These are phyloP conservation scores for Penicillium robsamsonii DNA, from an alignment of 495 filamentous ascomycete genomes.

Conservation along the genomic window DNA sequence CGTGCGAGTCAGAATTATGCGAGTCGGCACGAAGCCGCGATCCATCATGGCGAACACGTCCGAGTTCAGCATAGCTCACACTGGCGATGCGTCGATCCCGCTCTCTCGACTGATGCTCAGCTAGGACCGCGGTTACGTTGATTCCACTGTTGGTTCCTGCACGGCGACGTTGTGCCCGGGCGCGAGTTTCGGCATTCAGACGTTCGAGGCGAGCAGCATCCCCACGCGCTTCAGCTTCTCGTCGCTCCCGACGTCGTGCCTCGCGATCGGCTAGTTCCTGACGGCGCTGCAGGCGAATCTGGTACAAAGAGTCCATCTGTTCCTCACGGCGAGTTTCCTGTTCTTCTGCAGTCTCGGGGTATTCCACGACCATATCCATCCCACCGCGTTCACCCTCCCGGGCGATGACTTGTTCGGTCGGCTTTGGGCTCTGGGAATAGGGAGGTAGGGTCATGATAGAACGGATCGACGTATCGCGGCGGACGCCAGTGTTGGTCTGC, in stretches of 20 bases:
- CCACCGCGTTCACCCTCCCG: constrained; percentile 89
- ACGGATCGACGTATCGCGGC: constrained; percentile 81
- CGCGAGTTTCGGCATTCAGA: constrained; percentile 46
- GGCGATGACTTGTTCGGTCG: constrained; percentile 80
- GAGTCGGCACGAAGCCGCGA: constrained; percentile 80
- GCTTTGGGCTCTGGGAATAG: constrained; percentile 67
- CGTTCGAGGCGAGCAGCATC: constrained; percentile 63
- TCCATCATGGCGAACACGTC: constrained; percentile 85
- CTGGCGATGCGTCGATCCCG: constrained; percentile 75
- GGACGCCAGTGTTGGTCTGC: constrained; percentile 49
- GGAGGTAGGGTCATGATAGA: constrained; percentile 89
- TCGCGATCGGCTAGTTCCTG: constrained; percentile 75
- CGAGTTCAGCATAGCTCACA: constrained; percentile 83
- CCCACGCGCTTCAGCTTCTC: constrained; percentile 67
- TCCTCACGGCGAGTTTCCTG: constrained; percentile 81
- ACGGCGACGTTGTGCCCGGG: constrained; percentile 19
- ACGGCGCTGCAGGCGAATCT: constrained; percentile 78
- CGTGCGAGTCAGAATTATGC: constrained; percentile 71
- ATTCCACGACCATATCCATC: constrained; percentile 89
- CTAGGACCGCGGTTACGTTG: constrained; percentile 41
- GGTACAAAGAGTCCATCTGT: constrained; percentile 90
- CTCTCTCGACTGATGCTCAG: constrained; percentile 64
- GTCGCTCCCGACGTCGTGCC: constrained; percentile 59
- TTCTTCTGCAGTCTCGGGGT: constrained; percentile 67
- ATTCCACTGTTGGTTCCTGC: constrained; percentile 30